Evolutionary conservation across 2,329 filamentous ascomycete genomes (phyloP), one percentile per base, ranked within the genome.

Genomic region (Oidium heveae): DNA sequence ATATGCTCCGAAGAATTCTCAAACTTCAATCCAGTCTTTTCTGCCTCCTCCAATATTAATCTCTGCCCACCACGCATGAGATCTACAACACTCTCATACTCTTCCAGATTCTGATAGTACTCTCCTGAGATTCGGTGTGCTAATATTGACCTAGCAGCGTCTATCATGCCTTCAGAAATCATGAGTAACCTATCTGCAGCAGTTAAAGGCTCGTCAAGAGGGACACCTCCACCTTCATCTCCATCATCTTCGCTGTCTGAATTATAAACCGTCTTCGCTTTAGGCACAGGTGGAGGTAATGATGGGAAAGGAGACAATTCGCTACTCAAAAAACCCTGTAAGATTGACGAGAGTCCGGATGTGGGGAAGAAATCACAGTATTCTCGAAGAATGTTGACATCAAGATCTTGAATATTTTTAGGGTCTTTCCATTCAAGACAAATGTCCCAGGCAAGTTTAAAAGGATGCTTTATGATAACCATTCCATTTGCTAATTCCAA

Each of bases 391-490:
- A 89, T 71, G 46, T 76, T 77, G 46, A 78, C 75, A 63, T 96
- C 88, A 71, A 86, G 83, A 28, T 86, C 77, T n/a, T 74, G 71
- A 51, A 91, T 74, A 50, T 77, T 76, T 61, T 84, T 79, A 44
- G 79, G 71, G 66, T 95, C 88, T 60, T 84, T 77, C 84, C 89
- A 96, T 63, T 96, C 86, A 56, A 98, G 72, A 33, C 84, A 76
- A 57, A 95, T 82, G 61, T 86, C 82, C 93, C 93, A 98, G 0
- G 91, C 91, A 16, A 93, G 73, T 58, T 82, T 78, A 68, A 82
- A 94, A 0, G 86, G 85, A 61, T 96, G 87, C 61, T 89, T 88
- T 65, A 98, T 91, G 57, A 94, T 84, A 57, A 98, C 89, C 84
- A 98, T 94, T 57, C 89, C 91, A 58, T 81, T 79, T 0, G 89